Evolutionary conservation across 176 grass and related monocot species (phyloP), one percentile per base, ranked within the genome.

Genomic region (Chrysopogon serrulatus): DNA sequence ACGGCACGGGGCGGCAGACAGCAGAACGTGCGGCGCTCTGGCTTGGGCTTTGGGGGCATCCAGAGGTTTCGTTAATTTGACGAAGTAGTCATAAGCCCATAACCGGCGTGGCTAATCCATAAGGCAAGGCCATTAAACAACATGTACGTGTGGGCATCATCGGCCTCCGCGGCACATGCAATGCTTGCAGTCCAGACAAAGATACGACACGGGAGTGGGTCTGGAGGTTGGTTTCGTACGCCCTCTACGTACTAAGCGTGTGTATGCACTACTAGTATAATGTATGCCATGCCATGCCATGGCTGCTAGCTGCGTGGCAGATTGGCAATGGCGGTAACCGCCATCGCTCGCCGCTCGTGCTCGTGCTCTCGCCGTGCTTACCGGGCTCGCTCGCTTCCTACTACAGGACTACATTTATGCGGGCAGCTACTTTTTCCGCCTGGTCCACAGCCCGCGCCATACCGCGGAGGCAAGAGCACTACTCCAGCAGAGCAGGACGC

Each of bases 381-480:
- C n/a, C 5, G 39, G 39, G 53, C 21, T n/a, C 53, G 1, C 41
- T 5, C 19, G 2, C 11, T 3, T 1, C 18, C 62, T 70, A 24
- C 87, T 32, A 19, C n/a, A n/a, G n/a, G n/a, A n/a, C 47, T 12
- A 24, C 62, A 90, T 78, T 90, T 72, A 90, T 53, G 34, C 33
- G 14, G 1, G 12, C 73, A 86, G 48, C 83, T 6, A 31, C 86
- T 14, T 80, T 80, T 40, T 39, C 79, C 35, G 64, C 36, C 56
- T 65, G 88, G 88, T 78, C 88, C 88, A 90, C 49, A 35, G 36
- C 10, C 21, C 62, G 61, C 32, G 41, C 21, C 37, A 39, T 6
- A 6, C 37, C 37, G 37, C 37, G 37, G 37, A 39, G 37, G 37
- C 37, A 6, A 6, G 37, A 39, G 6, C 42, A 43, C n/a, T n/a